Evolutionary conservation across 2,329 filamentous ascomycete genomes (phyloP).

Genomic region (Nigrograna mackinnonii): DNA sequence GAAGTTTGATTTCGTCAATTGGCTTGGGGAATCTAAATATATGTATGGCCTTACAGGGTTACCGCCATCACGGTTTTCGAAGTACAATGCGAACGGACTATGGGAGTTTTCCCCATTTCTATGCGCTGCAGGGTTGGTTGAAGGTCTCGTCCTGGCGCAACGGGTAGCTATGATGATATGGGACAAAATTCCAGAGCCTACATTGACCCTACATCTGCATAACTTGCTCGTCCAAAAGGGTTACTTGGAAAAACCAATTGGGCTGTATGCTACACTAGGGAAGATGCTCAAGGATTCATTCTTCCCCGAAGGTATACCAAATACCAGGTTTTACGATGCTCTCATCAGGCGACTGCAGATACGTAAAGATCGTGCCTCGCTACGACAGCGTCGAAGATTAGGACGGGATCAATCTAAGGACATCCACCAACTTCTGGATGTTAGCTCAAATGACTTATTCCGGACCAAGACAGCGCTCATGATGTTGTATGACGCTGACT

Average conservation of each 20-base stretch:
- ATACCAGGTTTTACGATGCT: conserved; percentile 5
- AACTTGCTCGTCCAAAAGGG: conserved; percentile 52
- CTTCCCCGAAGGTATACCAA: conserved; percentile 13
- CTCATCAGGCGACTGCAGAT: conserved; percentile 5
- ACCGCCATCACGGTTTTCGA: conserved; percentile 47
- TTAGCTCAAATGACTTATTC: conserved; percentile 13
- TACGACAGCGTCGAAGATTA: conserved; percentile 10
- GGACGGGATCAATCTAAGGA: conserved; percentile 6
- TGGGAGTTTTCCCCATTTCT: conserved; percentile 56
- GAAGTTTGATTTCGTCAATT: conserved; percentile 38
- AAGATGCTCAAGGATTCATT: conserved; percentile 14
- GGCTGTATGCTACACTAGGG: conserved; percentile 34
- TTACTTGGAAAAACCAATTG: conserved; percentile 39
- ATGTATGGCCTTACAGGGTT: conserved; percentile 38
- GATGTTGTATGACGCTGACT: conserved; percentile 17
- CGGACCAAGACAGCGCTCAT: conserved; percentile 13
- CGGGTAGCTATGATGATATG: conserved; percentile 39
- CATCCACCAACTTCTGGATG: conserved; percentile 13
- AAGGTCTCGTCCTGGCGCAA: conserved; percentile 49
- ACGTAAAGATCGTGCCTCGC: conserved; percentile 3
- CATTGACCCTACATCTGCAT: conserved; percentile 50
- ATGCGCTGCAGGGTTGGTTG: conserved; percentile 50
- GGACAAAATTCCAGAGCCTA: conserved; percentile 46
- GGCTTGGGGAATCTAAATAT: conserved; percentile 44
- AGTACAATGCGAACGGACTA: conserved; percentile 47